These are phyloP conservation scores for Hypoxylon fuscum DNA, from an alignment of 495 filamentous ascomycete genomes.

Conservation along the genomic window DNA sequence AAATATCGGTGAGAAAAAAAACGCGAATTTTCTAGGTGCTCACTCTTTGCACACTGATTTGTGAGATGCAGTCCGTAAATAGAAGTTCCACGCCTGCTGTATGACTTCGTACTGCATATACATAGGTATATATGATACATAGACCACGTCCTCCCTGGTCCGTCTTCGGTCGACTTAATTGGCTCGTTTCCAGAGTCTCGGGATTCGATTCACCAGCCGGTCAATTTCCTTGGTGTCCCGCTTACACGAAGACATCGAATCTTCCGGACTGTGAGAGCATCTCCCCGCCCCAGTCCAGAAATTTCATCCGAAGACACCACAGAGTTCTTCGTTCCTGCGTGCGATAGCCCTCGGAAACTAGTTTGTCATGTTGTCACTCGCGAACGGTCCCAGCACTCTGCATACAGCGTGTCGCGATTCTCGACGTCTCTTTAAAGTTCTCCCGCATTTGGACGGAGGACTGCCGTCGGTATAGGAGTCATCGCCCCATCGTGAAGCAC, in stretches of 20 bases:
- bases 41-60: constrained; percentile 1
- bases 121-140: constrained; percentile 10
- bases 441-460: constrained; percentile 1
- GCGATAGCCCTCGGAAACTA: not conserved
- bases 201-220: constrained; percentile 21
- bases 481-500: constrained; percentile 22
- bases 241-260: constrained; percentile 18
- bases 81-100: constrained; percentile 11
- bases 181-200: constrained; percentile 28
- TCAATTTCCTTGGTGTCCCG: constrained; percentile 26
- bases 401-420: not conserved
- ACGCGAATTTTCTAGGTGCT: not conserved
- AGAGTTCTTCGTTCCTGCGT: not conserved
- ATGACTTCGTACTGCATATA: constrained; percentile 23
- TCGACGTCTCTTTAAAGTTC: constrained; percentile 28
- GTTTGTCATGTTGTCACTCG: not conserved
- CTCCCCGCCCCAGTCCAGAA: not conserved
- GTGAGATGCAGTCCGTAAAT: constrained; percentile 22
- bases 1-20: constrained; percentile 28
- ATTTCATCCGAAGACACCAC: not conserved
- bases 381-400: not conserved
- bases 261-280: constrained; percentile 9
- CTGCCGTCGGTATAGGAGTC: constrained; percentile 13
- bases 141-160: too few species aligned
- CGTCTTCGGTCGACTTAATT: constrained; percentile 20